Evolutionary conservation across 1,139 yeast genomes (phyloP), one percentile per base, ranked within the genome.

Genomic region (Lodderomyces parapsilosis): DNA sequence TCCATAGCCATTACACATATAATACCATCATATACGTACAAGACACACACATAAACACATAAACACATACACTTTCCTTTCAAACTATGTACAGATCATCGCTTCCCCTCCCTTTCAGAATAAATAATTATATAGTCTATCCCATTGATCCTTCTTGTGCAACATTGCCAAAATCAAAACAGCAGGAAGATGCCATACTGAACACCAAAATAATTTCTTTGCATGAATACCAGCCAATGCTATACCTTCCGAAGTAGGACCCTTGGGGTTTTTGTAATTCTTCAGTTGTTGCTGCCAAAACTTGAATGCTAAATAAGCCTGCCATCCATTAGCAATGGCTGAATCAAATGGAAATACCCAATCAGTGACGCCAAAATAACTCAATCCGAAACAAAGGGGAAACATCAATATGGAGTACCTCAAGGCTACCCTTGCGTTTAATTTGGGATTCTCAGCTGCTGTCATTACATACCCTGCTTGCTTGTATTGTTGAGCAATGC

Each of bases 91-190:
- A 30, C 33, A 30, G 10, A 15, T 8, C n/a, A n/a, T n/a, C n/a
- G n/a, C n/a, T n/a, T n/a, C n/a, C n/a, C n/a, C n/a, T n/a, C n/a
- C 10, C 15, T 28, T 6, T 28, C 31, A 34, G 18, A 24, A 34
- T 14, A 68, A 40, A 44, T 65, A 67, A 11, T 49, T 49, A 43
- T 65, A 60, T 37, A 86, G 57, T 69, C 93, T 78, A 59, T 89
- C 96, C 97, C 97, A 91, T 62, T 91, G 91, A 2, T 96, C 97
- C 59, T 83, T 85, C 64, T 93, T 94, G 64, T 94, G 99, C 42
- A 91, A 63, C 90, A 94, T 90, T 1, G 98, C 98, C 47, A 94
- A 71, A 20, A 90, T 83, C 44, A 94, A 68, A 8, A 94, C 84
- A 0, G 88, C 93, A 1, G 99, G 99, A 42, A 94, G 68, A 55